Evolutionary conservation across 1,284 basidiomycete species (phyloP), one percentile per base, ranked within the genome.

Genomic region (Cystobasidium pallidum): DNA sequence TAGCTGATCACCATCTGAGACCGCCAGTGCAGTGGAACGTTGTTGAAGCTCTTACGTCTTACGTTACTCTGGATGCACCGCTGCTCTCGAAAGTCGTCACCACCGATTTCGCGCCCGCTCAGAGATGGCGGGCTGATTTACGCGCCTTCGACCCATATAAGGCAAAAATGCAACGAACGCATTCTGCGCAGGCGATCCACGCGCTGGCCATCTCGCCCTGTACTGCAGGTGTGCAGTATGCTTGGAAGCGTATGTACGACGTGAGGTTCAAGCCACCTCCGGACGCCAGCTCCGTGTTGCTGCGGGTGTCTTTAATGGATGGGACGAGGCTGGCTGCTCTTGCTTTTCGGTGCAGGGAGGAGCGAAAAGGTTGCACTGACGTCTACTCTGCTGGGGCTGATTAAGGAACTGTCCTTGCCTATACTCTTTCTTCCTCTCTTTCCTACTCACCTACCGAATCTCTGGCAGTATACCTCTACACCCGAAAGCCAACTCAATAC

Each of bases 61-160:
- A 11, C 43, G 3, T n/a, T 19, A 41, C 39, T 41, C 15, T 7
- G 36, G 36, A 39, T 45, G 43, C n/a, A 19, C n/a, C 43, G n/a
- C 19, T n/a, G 7, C 43, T n/a, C n/a, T 45, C 43, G 43, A 45
- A 11, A 19, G 11, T 45, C 43, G 43, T 45, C 43, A 45, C 43
- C n/a, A 19, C 43, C 11, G 43, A 6, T 45, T 45, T 15, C 19
- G 15, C 36, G 30, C 54, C 30, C 54, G 54, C 11, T 3, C 24
- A 64, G 32, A 64, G 62, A 64, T 64, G 62, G 62, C 62, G 62
- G 62, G 62, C 51, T 21, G 24, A 39, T 45, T 47, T 28, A 41
- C 39, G 61, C 61, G 61, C 62, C 30, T 17, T 30, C 30, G 39
- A 26, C 43, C 62, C 58, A 61, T n/a, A 61, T n/a, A 61, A 61